phyloP scores from a whole-genome alignment of 176 grass and related monocot genomes.

The Oryza rufipogon region DNA sequence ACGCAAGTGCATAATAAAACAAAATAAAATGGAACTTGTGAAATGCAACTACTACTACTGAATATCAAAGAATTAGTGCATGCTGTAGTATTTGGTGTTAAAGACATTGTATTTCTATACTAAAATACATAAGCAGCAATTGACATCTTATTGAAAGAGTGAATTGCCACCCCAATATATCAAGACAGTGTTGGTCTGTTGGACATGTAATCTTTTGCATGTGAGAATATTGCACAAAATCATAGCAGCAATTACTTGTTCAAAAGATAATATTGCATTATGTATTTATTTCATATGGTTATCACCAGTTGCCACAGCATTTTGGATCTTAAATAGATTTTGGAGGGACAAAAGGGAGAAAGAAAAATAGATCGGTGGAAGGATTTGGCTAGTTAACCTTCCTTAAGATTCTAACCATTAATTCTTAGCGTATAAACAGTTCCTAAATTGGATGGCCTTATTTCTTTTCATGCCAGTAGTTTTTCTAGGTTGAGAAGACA shows the following conservation, averaged over 20 bases:
- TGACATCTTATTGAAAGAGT: neutral
- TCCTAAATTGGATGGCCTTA: constrained; percentile 27
- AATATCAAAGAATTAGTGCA: constrained; percentile 1
- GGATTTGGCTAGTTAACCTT: constrained; percentile 17
- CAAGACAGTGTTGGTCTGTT: neutral
- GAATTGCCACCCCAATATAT: neutral
- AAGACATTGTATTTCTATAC: constrained; percentile 22
- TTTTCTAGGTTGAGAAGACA: neutral
- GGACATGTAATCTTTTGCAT: neutral
- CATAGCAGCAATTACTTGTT: neutral
- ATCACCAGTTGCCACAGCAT: neutral
- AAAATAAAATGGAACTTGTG: constrained; percentile 9
- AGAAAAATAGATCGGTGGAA: neutral
- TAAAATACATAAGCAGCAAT: constrained; percentile 12
- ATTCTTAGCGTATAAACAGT: neutral
- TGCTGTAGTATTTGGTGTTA: constrained; percentile 6
- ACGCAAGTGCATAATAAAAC: neutral
- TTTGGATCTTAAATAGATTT: neutral
- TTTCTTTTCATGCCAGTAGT: constrained; percentile 14
- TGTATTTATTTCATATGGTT: neutral
- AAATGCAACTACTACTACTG: neutral
- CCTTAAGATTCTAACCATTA: neutral
- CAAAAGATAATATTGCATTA: too few species aligned
- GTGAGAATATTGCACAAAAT: neutral
- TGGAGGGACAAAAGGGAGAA: neutral